These are phyloP conservation scores for Aphanomyces astaci DNA, from an alignment of 352 stramenopile species.

Conservation along the genomic window DNA sequence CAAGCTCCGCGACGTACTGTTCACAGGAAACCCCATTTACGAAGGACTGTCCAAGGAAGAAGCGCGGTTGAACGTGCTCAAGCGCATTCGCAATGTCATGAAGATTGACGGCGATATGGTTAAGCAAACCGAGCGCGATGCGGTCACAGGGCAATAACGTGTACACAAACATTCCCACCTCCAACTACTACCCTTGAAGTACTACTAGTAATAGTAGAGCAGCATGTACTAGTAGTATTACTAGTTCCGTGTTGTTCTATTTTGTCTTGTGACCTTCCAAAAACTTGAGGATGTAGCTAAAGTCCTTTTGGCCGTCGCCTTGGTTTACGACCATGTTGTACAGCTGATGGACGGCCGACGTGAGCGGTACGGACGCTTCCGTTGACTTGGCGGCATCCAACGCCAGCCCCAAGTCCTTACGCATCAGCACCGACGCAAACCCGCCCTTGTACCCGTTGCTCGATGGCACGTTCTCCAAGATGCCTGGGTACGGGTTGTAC, in stretches of 20 bases:
- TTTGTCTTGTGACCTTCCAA: conserved; percentile 41
- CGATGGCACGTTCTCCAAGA: conserved; percentile 85
- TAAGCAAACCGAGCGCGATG: conserved; percentile 74
- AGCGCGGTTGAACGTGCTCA: conserved; percentile 66
- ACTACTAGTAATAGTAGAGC: too few species aligned
- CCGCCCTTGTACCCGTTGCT: conserved; percentile 85
- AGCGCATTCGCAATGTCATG: conserved; percentile 68
- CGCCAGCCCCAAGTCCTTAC: conserved; percentile 95
- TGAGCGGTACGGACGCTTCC: conserved; percentile 68
- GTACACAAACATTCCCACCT: neutral
- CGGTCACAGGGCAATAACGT: conserved; percentile 47
- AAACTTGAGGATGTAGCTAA: conserved; percentile 78
- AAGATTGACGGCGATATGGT: conserved; percentile 86
- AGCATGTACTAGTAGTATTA: too few species aligned
- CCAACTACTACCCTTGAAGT: too few species aligned
- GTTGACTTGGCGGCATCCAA: conserved; percentile 84
- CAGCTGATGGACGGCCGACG: conserved; percentile 63
- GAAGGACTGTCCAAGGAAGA: conserved; percentile 90
- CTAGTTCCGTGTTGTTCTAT: too few species aligned
- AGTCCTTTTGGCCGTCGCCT: conserved; percentile 77
- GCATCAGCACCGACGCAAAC: conserved; percentile 90
- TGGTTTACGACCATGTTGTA: conserved; percentile 76
- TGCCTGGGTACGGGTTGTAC: conserved; percentile 93
- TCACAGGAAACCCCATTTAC: conserved; percentile 95
- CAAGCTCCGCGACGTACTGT: conserved; percentile 91